These are phyloP conservation scores for Eucalyptus pauciflora DNA, from an alignment of 345 rosid genomes.

Conservation along the genomic window DNA sequence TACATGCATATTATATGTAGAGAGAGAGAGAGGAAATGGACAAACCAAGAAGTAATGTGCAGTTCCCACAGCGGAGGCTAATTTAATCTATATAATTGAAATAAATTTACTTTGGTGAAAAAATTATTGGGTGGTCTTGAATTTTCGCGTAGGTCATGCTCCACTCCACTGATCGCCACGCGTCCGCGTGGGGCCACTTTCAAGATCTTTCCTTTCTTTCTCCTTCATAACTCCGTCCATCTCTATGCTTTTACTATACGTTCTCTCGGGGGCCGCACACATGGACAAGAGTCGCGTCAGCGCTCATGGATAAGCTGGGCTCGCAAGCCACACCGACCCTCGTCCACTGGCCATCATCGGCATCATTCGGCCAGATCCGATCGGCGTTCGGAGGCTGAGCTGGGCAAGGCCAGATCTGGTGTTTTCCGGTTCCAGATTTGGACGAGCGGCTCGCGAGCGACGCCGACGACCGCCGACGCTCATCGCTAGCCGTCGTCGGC, in stretches of 20 bases:
- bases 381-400: not conserved
- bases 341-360: not conserved
- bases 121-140: not conserved
- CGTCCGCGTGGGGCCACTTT: not conserved
- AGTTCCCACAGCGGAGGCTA: not conserved
- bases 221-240: not conserved
- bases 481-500: too few species aligned
- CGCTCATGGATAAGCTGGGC: not conserved
- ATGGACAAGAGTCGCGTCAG: not conserved
- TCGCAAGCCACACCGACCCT: not conserved
- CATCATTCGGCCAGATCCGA: not conserved
- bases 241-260: not conserved
- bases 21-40: not conserved
- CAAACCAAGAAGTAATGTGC: not conserved
- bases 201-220: not conserved
- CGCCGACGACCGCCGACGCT: not conserved
- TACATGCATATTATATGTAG: too few species aligned
- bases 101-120: not conserved
- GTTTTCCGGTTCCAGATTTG: too few species aligned
- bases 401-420: not conserved
- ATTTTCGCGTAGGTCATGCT: not conserved
- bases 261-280: not conserved
- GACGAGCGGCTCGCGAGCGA: not conserved
- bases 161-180: not conserved
- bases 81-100: too few species aligned